These are phyloP conservation scores for Globisporangium nagaii DNA, from an alignment of 352 stramenopile genomes.

Conservation along the genomic window DNA sequence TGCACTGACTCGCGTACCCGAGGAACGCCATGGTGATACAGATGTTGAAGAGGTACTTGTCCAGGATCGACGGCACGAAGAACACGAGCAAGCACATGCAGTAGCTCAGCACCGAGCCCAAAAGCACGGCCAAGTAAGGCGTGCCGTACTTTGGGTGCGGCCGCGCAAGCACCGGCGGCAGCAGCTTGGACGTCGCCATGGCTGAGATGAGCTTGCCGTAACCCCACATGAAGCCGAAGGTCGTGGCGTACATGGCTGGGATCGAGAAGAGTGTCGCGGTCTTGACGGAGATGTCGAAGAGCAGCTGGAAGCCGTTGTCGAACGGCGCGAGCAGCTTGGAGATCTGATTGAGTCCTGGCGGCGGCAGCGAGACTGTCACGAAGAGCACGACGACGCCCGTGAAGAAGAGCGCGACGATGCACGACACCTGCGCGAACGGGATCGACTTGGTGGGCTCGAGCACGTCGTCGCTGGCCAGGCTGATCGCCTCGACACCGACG, in stretches of 20 bases:
- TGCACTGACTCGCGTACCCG: slow-evolving; percentile 22
- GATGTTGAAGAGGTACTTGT: slow-evolving; percentile 27
- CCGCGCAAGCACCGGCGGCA: slow-evolving; percentile 13
- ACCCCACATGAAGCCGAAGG: slow-evolving; percentile 30
- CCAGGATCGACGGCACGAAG: slow-evolving; percentile 9
- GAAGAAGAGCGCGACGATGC: slow-evolving; percentile 18
- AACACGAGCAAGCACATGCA: slow-evolving; percentile 19
- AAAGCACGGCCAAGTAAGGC: slow-evolving; percentile 13
- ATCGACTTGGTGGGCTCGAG: slow-evolving; percentile 14
- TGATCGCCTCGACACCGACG: slow-evolving; percentile 24
- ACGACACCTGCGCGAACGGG: slow-evolving; percentile 17
- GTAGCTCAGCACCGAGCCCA: slow-evolving; percentile 19
- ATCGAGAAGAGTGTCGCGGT: slow-evolving; percentile 28
- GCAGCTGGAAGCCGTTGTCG: slow-evolving; percentile 20
- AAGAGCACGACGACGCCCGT: slow-evolving; percentile 16
- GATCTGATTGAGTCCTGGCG: slow-evolving; percentile 15
- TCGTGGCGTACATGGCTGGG: slow-evolving; percentile 25
- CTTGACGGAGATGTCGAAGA: slow-evolving; percentile 20
- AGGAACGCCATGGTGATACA: slow-evolving; percentile 26
- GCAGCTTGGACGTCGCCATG: slow-evolving; percentile 26
- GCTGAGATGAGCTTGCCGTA: slow-evolving; percentile 30
- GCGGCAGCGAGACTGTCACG: slow-evolving; percentile 18
- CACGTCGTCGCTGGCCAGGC: slow-evolving; percentile 18
- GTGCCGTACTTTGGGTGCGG: slow-evolving; percentile 14
- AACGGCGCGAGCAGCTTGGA: slow-evolving; percentile 22